Evolutionary conservation across 2,329 filamentous ascomycete genomes (phyloP), one percentile per base, ranked within the genome.

Genomic region (Arthrobotrys sinensis): DNA sequence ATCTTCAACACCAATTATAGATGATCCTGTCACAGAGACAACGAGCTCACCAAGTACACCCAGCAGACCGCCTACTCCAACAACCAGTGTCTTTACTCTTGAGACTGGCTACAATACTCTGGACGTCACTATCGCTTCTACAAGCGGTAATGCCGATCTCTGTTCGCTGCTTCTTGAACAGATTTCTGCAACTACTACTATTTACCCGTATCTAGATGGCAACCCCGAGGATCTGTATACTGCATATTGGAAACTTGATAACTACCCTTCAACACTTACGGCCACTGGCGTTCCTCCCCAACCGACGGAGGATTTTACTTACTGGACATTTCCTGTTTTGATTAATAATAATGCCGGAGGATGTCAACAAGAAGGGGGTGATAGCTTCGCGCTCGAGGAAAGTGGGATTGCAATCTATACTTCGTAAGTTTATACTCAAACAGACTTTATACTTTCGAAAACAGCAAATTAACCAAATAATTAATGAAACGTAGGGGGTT

Each of bases 81-180:
- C 36, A 5, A 34, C n/a, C 14, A 71, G 34, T 6, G 11, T 19
- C 0, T 77, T 77, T 12, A n/a, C 32, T 6, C 73, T 77, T 21
- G 66, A 70, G 19, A 66, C 38, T 3, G 73, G 73, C 6, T 77
- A 62, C 32, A 77, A 77, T 46, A 77, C 73, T 12, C 6, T 77
- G 6, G 11, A 4, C 19, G 5, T 77, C n/a, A 32, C 43, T 6
- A 28, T 38, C 5, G 19, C 40, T 14, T 71, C 66, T 7, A 53
- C 66, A 14, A 38, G 11, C 3, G 73, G 73, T 11, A 60, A 60
- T 19, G 7, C 5, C 11, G 21, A 65, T 45, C 48, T 77, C n/a
- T 77, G 73, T 28, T 14, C 48, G 2, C 11, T 46, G 8, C 38
- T 69, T 14, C 4, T 46, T 60, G 14, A n/a, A 28, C 16, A 6